Evolutionary conservation across 495 filamentous ascomycete species (phyloP).

Genomic region (Penicillium verhagenii): DNA sequence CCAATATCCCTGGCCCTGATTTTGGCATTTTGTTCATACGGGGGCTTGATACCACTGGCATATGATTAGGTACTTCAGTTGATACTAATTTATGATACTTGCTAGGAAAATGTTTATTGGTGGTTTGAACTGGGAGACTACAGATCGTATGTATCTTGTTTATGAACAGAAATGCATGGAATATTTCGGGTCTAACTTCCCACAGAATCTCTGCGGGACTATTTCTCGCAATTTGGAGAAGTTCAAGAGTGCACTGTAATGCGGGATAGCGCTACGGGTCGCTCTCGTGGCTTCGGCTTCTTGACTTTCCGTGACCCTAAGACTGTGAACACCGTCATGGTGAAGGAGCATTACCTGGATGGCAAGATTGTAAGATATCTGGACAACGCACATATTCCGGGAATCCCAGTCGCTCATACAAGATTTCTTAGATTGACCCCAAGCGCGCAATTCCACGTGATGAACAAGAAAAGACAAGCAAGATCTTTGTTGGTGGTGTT

Average conservation of each 20-base stretch:
- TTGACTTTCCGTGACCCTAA: constrained; percentile 96
- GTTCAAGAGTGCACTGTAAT: constrained; percentile 98
- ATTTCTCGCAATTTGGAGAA: constrained; percentile 97
- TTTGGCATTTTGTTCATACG: not conserved
- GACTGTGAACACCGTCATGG: constrained; percentile 98
- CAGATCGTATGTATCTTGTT: constrained; percentile 70
- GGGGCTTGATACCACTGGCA: not conserved
- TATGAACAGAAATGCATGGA: not conserved
- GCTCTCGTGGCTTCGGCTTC: constrained; percentile 95
- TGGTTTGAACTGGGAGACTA: constrained; percentile 98
- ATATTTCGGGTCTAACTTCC: constrained; percentile 16
- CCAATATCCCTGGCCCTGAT: not conserved
- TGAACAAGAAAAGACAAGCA: constrained; percentile 95
- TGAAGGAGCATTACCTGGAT: constrained; percentile 97
- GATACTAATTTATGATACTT: constrained; percentile 22
- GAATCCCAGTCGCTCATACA: constrained; percentile 22
- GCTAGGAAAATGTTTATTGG: constrained; percentile 99
- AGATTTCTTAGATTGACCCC: constrained; percentile 75
- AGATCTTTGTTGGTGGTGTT: constrained; percentile 98
- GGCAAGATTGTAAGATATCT: constrained; percentile 84
- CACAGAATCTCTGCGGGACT: constrained; percentile 93
- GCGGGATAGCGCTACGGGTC: constrained; percentile 90
- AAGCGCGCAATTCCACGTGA: constrained; percentile 97
- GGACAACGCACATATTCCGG: not conserved
- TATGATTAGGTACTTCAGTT: not conserved